These are phyloP conservation scores for Paramecium sonneborni DNA, from an alignment of 73 alveolate genomes.

Conservation along the genomic window DNA sequence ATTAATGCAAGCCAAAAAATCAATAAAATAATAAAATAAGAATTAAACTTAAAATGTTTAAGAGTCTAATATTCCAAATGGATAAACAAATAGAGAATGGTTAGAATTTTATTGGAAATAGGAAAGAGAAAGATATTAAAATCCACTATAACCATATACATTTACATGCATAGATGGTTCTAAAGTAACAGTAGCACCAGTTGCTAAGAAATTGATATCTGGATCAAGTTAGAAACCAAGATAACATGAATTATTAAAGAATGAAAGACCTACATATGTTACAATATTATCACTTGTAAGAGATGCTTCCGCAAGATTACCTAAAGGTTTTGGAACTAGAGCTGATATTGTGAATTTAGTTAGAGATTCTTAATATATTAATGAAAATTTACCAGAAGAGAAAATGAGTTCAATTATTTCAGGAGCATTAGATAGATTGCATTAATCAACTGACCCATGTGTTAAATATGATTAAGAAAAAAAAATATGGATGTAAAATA, in stretches of 20 bases:
- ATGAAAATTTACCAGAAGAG: conserved; percentile 82
- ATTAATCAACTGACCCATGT: conserved; percentile 97
- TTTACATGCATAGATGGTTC: conserved; percentile 89
- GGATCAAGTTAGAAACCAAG: conserved; percentile 88
- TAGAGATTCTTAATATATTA: conserved; percentile 91
- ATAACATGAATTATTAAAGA: conserved; percentile 91
- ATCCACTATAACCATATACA: conserved; percentile 95
- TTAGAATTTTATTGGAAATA: conserved; percentile 82
- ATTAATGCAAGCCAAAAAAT: conserved; percentile 39
- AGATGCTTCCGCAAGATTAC: conserved; percentile 98
- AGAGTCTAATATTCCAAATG: conserved; percentile 30
- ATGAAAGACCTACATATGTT: conserved; percentile 94
- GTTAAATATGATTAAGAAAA: conserved; percentile 96
- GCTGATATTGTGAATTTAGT: conserved; percentile 90
- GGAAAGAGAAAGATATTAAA: conserved; percentile 92
- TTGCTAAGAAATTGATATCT: conserved; percentile 79
- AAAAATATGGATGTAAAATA: conserved; percentile 90
- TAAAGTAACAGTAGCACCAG: conserved; percentile 96
- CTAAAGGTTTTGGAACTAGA: conserved; percentile 99
- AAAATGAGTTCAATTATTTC: conserved; percentile 87
- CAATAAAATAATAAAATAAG: neutral
- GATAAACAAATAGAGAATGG: conserved; percentile 72
- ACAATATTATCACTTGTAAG: conserved; percentile 94
- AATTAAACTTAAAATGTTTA: neutral
- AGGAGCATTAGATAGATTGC: conserved; percentile 98